Evolutionary conservation across 2,329 filamentous ascomycete genomes (phyloP).

Genomic region (Stagonosporopsis chrysanthemi): DNA sequence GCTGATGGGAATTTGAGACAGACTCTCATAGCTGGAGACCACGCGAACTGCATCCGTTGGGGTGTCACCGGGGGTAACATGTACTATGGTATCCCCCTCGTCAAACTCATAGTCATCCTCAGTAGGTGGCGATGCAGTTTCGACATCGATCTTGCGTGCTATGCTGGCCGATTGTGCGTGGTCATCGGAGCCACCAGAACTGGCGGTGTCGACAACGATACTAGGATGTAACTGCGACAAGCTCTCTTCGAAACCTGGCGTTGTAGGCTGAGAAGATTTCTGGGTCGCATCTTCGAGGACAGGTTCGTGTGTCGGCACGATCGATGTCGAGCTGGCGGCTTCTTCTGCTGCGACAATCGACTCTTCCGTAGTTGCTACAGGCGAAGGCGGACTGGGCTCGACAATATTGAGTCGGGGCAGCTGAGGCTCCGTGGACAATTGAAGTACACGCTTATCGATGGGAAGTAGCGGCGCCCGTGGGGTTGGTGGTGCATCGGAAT

Average conservation of each 20-base stretch:
- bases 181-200: background rate
- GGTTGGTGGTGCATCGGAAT: conserved; percentile 18
- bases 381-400: background rate
- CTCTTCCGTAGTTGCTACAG: background rate
- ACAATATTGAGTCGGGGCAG: background rate
- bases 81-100: conserved; percentile 46
- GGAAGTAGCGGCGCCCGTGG: conserved; percentile 5
- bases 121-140: conserved; percentile 3
- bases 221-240: conserved; percentile 1
- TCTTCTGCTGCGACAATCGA: background rate
- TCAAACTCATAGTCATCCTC: conserved; percentile 45
- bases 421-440: conserved; percentile 9
- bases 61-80: conserved; percentile 35
- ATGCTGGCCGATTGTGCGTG: background rate
- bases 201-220: conserved; percentile 6
- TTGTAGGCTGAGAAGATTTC: background rate
- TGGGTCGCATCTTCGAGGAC: background rate
- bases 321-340: background rate
- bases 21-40: conserved; percentile 10
- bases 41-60: conserved; percentile 6
- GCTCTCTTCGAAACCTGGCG: background rate
- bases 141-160: background rate
- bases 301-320: background rate
- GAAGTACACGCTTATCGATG: conserved; percentile 12
- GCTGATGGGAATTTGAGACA: conserved; percentile 2